Percentiles rank a stretch among this genome's conserved stretches.
Evolutionary conservation across 2,329 filamentous ascomycete genomes (phyloP).

Genomic region (Venturiaceae sp.): DNA sequence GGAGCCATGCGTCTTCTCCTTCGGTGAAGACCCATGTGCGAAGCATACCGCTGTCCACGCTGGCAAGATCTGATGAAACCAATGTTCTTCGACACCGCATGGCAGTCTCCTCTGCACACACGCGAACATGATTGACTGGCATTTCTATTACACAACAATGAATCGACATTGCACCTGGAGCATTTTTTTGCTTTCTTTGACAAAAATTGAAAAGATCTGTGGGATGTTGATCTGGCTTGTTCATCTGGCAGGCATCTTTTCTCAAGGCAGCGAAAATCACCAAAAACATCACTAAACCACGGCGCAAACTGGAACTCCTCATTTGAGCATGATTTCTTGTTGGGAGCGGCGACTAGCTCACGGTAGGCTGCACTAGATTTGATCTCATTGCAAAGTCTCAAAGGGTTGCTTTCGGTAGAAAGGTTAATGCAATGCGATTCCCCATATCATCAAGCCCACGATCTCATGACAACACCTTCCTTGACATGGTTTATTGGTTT

Average conservation of each 20-base stretch:
- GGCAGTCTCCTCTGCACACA: background rate
- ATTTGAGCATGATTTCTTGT: background rate
- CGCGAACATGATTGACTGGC: background rate
- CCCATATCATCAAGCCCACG: background rate
- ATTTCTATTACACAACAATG: too few species aligned
- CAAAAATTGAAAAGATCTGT: background rate
- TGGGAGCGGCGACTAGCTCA: background rate
- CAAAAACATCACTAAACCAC: background rate
- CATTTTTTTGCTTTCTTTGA: background rate
- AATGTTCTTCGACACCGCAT: background rate
- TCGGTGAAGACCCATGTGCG: constrained; percentile 32
- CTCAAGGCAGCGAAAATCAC: background rate
- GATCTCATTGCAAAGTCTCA: background rate
- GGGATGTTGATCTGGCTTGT: background rate
- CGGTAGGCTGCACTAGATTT: background rate
- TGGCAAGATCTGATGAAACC: background rate
- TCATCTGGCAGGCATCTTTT: background rate
- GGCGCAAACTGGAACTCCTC: background rate
- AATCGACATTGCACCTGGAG: background rate
- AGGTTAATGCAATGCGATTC: background rate
- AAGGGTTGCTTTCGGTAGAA: background rate
- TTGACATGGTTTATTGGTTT: too few species aligned
- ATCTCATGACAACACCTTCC: too few species aligned
- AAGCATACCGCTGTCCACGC: background rate
- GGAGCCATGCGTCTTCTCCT: constrained; percentile 35